Conservation (phyloP, 441 rosid species). For the Brassica balearica region DNA sequence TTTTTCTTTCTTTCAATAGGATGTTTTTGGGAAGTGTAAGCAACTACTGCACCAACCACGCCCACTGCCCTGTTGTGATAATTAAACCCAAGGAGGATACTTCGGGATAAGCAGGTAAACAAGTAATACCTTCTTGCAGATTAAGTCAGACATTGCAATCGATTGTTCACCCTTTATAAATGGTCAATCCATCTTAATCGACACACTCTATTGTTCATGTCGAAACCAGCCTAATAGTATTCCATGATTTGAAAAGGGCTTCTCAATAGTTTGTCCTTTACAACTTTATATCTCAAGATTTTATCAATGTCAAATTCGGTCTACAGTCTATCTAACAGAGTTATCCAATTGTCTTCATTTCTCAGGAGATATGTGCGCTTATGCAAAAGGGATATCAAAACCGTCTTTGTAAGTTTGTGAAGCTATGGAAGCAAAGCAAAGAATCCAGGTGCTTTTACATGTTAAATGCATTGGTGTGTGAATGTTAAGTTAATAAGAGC, state of each 20-base stretch:
- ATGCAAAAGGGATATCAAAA: conserved; percentile 22
- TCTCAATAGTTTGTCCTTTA: conserved; percentile 18
- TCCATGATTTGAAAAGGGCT: neutral
- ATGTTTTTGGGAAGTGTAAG: conserved; percentile 98
- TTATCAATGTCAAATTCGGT: neutral
- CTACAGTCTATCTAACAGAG: neutral
- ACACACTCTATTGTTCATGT: neutral
- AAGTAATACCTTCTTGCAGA: neutral
- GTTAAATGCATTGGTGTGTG: conserved; percentile 34
- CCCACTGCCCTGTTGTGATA: conserved; percentile 75
- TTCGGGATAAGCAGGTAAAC: conserved; percentile 47
- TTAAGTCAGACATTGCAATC: neutral
- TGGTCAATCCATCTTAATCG: neutral
- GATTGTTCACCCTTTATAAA: neutral
- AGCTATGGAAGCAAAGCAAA: conserved; percentile 27
- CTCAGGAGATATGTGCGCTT: conserved; percentile 14
- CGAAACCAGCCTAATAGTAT: neutral
- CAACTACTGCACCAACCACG: conserved; percentile 86
- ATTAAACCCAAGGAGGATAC: conserved; percentile 62
- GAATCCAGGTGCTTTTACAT: too few relatives aligned
- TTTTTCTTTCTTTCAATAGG: conserved; percentile 48
- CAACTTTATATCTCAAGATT: neutral
- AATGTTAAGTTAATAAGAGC: conserved; percentile 38
- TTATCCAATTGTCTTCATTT: conserved; percentile 7
- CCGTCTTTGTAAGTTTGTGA: conserved; percentile 23